Base-by-base conservation (phyloP, 768 basidiomycete genomes). In the Clavaria fumosa region DNA sequence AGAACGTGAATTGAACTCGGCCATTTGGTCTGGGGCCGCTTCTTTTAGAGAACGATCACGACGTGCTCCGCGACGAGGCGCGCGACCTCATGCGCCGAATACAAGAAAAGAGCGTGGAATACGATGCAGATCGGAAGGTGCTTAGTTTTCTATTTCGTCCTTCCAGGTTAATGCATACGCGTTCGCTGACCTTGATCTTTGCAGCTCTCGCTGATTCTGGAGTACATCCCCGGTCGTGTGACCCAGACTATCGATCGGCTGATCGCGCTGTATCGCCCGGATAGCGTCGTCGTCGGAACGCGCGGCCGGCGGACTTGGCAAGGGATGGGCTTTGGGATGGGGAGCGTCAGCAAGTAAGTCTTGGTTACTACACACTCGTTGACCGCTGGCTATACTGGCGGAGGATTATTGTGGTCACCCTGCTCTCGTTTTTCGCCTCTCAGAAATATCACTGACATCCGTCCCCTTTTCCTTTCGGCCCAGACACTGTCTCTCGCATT, bases 211-310 rank as follows among this genome's bases (percentile, higher is more conserved):
- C 69, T 99, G 35, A 79, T 95, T 35, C 75, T 97, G 28, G 93
- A 97, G 61, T 90, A 82, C 53, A 83, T 96, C 34, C 85, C 90
- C 0, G 95, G 93, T 22, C 79, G 77, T 39, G 73, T 93, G 4
- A 85, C 88, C 1, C 75, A 81, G 35, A 85, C 84, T 7, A 77
- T 97, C 38, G 86, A 96, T 51, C 79, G 91, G 36, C 72, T 91
- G 42, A 90, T 93, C 45, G 83, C 86, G 0, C 69, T 95, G 5
- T 90, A 93, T 50, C 78, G 83, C 23, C 88, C 88, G 4, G 89
- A 93, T 54, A 80, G 84, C 0, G 68, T 99, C 37, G 78, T 99
- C 10, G 93, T 97, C 20, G 93, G 95, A 14, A 89, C 85, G 6
- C 70, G 83, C 11, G 93, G 88, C 0, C 64, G 71, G 42, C 55